Evolutionary conservation across 345 rosid genomes (phyloP), one percentile per base, ranked within the genome.

Genomic region (Bruguiera sexangula): DNA sequence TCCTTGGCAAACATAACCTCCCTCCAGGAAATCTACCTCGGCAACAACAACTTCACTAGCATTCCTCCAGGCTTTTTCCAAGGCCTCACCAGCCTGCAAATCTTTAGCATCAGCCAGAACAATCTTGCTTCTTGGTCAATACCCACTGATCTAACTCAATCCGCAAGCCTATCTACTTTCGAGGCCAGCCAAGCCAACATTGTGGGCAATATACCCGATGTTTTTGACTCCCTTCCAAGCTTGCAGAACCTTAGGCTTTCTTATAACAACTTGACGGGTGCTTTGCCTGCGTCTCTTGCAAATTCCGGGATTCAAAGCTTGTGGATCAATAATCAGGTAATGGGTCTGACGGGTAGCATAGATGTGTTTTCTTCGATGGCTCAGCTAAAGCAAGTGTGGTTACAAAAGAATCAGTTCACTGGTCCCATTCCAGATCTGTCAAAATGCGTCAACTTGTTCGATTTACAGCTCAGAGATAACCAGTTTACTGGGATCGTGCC

Each of bases 361-460:
- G 74, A 84, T 1, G 89, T 93, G 37, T 70, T 94, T 19, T 76
- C 93, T 4, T 73, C 75, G 18, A 91, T 94, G 97, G 61, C 69
- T 6, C 74, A 76, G 37, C 54, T 94, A 66, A 22, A 32, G 19
- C 89, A 85, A 74, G 93, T 83, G 11, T 91, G 93, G 96, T 81
- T 94, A 10, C 91, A 94, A 0, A 82, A 82, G 36, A 91, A 94
- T 65, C 81, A 79, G 62, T 91, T 94, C 70, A 54, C 77, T 6
- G 98, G 97, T 61, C 86, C 85, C 0, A 83, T 94, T 46, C 97
- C 97, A 0, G 95, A 94, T 73, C 83, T 91, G 75, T 81, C 95
- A 0, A 81, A 86, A 8, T 81, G 90, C 52, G 54, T 48, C 5
- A 65, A 37, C 61, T 67, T 94, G 75, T 78, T 76, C 60, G 97